Evolutionary conservation across 306 rosid genomes (phyloP).

Genomic region (Senna siamea): DNA sequence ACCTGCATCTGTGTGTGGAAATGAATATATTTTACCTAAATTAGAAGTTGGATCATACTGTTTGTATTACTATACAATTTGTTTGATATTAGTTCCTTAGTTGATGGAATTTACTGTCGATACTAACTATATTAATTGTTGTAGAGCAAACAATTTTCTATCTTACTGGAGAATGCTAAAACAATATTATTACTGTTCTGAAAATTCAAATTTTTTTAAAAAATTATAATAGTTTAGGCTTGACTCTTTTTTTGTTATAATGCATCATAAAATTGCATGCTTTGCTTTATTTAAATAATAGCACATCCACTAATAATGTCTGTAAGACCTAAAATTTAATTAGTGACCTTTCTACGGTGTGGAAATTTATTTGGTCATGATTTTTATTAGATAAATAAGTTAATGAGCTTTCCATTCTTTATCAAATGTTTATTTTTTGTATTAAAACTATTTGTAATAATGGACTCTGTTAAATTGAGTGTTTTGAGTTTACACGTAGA

Average conservation of each 20-base stretch:
- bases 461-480: not conserved
- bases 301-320: not conserved
- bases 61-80: not conserved
- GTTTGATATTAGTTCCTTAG: slow-evolving; percentile 6
- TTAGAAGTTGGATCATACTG: too few species aligned
- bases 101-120: slow-evolving; percentile 16
- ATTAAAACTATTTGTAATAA: not conserved
- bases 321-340: not conserved
- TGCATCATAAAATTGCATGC: not conserved
- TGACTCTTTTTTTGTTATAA: not conserved
- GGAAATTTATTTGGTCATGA: not conserved
- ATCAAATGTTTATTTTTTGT: slow-evolving; percentile 4
- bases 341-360: not conserved
- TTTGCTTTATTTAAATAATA: not conserved
- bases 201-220: not conserved
- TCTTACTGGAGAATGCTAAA: not conserved
- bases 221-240: not conserved
- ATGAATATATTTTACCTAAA: too few species aligned
- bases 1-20: too few species aligned
- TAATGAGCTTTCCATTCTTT: not conserved
- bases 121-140: not conserved
- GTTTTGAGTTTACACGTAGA: slow-evolving; percentile 19
- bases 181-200: not conserved
- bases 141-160: not conserved
- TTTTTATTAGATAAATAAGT: not conserved